Evolutionary conservation across 2,329 filamentous ascomycete species (phyloP), one percentile per base, ranked within the genome.

Genomic region (Fusarium sp.): DNA sequence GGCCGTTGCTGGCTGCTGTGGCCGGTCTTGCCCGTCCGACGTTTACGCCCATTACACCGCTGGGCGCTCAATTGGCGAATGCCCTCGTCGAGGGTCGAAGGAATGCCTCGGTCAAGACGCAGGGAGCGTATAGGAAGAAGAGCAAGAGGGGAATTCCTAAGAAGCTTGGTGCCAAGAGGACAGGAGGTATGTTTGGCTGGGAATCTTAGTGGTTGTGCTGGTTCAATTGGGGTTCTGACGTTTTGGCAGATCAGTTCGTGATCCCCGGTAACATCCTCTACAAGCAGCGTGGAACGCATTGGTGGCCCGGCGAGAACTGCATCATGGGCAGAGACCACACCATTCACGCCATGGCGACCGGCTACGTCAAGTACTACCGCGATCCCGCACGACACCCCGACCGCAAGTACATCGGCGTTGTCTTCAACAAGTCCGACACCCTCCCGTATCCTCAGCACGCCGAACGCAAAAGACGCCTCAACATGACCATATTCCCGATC

Each of bases 181-280:
- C 93, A 20, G 95, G 94, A 83, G 96, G 94, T 94, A 87, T 50
- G 90, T 86, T n/a, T 31, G 37, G 39, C 56, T 13, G 39, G 7
- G 18, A 14, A 24, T 9, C 29, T 22, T 22, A 22, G 41, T 16
- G 33, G 48, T 13, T 16, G 9, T 18, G 41, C 16, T 50, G 43
- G 59, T 43, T 4, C 22, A 58, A 63, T 57, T 33, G 37, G 52
- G 68, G 20, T 57, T 48, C 74, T 78, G 67, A 78, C 73, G 14
- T 52, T 41, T 50, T 57, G 18, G 50, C 80, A 95, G 93, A 96
- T 82, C 93, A 98, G 86, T 97, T 93, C 83, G 97, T 99, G 39
- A 93, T 98, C 68, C 93, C 95, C 6, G 97, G 97, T 64, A 98
- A 98, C 87, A 99, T 99, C 84, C 94, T 99, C 85, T 99, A 97